Conservation (phyloP, 106 monocot genomes). For the Triglochin maritima region DNA sequence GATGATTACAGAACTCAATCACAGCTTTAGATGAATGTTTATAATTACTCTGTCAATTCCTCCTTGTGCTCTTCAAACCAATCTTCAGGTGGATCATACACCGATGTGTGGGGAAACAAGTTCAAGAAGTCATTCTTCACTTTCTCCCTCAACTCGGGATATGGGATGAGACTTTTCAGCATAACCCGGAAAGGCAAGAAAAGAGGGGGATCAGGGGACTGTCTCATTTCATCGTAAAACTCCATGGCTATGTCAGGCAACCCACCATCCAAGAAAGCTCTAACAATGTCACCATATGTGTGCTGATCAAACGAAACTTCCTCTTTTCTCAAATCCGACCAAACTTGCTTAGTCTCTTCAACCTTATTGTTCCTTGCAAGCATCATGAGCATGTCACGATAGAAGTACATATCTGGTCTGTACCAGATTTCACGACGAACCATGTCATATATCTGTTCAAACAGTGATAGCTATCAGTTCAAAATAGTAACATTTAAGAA, state of each 20-base stretch:
- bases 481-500: neutral
- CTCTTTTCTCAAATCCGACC: slow-evolving; percentile 67
- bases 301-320: slow-evolving; percentile 83
- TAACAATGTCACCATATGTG: slow-evolving; percentile 83
- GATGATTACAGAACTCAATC: neutral
- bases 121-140: slow-evolving; percentile 80
- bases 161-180: slow-evolving; percentile 73
- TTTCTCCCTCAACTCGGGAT: slow-evolving; percentile 68
- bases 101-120: slow-evolving; percentile 67
- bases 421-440: slow-evolving; percentile 98
- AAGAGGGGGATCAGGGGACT: slow-evolving; percentile 64
- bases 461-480: neutral
- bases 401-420: slow-evolving; percentile 93
- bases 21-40: no score
- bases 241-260: slow-evolving; percentile 73
- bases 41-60: neutral
- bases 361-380: slow-evolving; percentile 77
- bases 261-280: slow-evolving; percentile 69
- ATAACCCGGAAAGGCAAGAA: slow-evolving; percentile 92
- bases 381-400: slow-evolving; percentile 88
- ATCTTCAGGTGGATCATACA: slow-evolving; percentile 79
- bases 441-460: slow-evolving; percentile 56
- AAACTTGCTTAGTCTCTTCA: slow-evolving; percentile 51
- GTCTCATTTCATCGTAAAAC: slow-evolving; percentile 84
- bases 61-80: slow-evolving; percentile 17